These are phyloP conservation scores for Penicillium hesseltinei DNA, from an alignment of 2,329 filamentous ascomycete species.

Conservation along the genomic window DNA sequence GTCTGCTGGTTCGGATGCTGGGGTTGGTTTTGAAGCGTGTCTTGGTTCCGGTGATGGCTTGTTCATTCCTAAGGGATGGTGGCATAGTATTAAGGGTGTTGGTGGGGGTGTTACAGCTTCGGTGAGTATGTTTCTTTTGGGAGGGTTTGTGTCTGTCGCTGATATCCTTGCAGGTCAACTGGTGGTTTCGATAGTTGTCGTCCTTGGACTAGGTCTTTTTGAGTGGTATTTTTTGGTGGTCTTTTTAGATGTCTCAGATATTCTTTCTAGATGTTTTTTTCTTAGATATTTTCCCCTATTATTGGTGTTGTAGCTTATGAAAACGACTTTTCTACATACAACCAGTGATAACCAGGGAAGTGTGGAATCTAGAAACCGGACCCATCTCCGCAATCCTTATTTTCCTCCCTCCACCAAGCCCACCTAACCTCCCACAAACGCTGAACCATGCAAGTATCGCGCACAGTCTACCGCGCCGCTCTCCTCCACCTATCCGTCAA, in stretches of 20 bases:
- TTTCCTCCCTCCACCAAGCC: neutral
- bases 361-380: neutral
- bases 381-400: constrained; percentile 1
- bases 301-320: too few relatives aligned
- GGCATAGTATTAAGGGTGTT: constrained; percentile 74
- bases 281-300: too few relatives aligned
- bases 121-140: constrained; percentile 39
- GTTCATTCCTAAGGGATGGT: constrained; percentile 81
- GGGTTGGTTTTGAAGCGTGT: constrained; percentile 49
- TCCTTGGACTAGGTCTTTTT: too few relatives aligned
- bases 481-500: constrained; percentile 28
- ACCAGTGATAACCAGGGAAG: neutral
- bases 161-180: constrained; percentile 58
- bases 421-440: neutral
- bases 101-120: constrained; percentile 59
- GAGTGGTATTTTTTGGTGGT: too few relatives aligned
- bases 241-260: too few relatives aligned
- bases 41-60: constrained; percentile 67
- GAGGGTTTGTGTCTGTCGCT: neutral
- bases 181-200: constrained; percentile 67
- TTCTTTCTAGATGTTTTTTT: too few relatives aligned
- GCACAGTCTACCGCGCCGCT: constrained; percentile 28
- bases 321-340: too few relatives aligned
- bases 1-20: constrained; percentile 24
- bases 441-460: constrained; percentile 28